Percentiles rank a stretch among this genome's conserved stretches.
phyloP scores from a whole-genome alignment of 2,329 filamentous ascomycete species.

The Cryphonectria parasitica region DNA sequence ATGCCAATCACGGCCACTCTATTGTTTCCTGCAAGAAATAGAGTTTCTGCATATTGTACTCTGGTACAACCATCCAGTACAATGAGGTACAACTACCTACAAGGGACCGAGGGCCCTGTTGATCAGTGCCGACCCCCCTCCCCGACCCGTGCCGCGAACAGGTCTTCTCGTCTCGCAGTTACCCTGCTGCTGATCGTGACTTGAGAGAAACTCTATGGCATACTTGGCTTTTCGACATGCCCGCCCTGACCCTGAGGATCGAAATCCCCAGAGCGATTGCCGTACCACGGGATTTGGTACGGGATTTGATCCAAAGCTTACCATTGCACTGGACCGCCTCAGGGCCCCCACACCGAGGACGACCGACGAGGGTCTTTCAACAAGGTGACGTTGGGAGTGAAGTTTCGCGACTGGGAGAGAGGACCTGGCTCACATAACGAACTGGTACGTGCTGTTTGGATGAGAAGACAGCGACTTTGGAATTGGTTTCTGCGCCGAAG shows the following conservation, averaged over 20 bases:
- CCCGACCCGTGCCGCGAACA: slow-evolving; percentile 7
- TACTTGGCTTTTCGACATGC: slow-evolving; percentile 17
- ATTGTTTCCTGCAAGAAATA: slow-evolving; percentile 13
- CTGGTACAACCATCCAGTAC: not conserved
- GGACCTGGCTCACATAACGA: not conserved
- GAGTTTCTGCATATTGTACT: slow-evolving; percentile 16
- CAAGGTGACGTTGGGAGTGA: not conserved
- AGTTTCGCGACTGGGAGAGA: not conserved
- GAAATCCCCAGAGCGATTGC: slow-evolving; percentile 20
- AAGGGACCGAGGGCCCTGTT: not conserved
- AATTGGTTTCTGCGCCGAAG: not conserved
- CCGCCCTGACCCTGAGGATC: slow-evolving; percentile 21
- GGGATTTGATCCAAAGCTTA: slow-evolving; percentile 26
- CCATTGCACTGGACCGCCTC: not conserved
- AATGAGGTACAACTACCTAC: slow-evolving; percentile 1
- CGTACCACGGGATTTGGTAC: slow-evolving; percentile 24
- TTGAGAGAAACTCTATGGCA: slow-evolving; percentile 19
- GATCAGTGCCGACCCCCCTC: slow-evolving; percentile 26
- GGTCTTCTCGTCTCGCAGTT: not conserved
- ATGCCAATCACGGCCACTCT: slow-evolving; percentile 10
- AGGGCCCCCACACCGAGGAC: slow-evolving; percentile 1
- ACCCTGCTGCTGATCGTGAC: not conserved
- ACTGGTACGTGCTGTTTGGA: not conserved
- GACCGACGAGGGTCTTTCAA: slow-evolving; percentile 6
- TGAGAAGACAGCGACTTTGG: not conserved